These are phyloP conservation scores for Hibiscus mutabilis DNA, from an alignment of 345 rosid species.

Conservation along the genomic window DNA sequence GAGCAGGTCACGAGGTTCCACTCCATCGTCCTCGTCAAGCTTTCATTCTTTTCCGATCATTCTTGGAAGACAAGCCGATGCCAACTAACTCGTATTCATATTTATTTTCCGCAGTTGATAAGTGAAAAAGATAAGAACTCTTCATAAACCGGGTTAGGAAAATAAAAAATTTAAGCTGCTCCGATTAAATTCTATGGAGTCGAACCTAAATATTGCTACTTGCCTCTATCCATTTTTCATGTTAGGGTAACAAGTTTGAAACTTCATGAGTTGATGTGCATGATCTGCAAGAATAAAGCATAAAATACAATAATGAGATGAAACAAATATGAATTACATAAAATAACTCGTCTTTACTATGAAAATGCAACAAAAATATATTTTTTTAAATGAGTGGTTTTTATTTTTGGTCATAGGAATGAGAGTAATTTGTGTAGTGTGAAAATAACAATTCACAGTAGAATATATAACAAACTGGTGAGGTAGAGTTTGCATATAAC, in stretches of 20 bases:
- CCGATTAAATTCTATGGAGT: background rate
- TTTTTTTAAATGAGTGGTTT: too few species aligned
- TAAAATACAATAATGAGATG: background rate
- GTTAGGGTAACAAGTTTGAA: background rate
- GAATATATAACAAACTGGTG: background rate
- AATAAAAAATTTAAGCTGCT: background rate
- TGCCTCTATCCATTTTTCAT: background rate
- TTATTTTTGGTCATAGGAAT: too few species aligned
- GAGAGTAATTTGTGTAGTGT: too few species aligned
- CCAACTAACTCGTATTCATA: slow-evolving; percentile 25
- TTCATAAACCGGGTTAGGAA: slow-evolving; percentile 6
- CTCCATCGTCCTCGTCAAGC: slow-evolving; percentile 82
- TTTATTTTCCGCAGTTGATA: slow-evolving; percentile 8
- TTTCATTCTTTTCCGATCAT: slow-evolving; percentile 76
- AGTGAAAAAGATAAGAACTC: slow-evolving; percentile 10
- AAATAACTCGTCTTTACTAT: too few species aligned
- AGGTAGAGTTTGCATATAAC: slow-evolving; percentile 21
- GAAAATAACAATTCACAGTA: slow-evolving; percentile 12
- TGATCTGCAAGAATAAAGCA: too few species aligned
- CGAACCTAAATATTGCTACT: background rate
- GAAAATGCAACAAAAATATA: background rate
- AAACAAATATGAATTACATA: background rate
- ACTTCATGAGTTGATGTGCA: too few species aligned
- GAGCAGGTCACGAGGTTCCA: slow-evolving; percentile 97
- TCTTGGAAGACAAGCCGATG: slow-evolving; percentile 69